Base-by-base conservation (phyloP, 345 rosid genomes). In the Chamaenerion angustifolium region DNA sequence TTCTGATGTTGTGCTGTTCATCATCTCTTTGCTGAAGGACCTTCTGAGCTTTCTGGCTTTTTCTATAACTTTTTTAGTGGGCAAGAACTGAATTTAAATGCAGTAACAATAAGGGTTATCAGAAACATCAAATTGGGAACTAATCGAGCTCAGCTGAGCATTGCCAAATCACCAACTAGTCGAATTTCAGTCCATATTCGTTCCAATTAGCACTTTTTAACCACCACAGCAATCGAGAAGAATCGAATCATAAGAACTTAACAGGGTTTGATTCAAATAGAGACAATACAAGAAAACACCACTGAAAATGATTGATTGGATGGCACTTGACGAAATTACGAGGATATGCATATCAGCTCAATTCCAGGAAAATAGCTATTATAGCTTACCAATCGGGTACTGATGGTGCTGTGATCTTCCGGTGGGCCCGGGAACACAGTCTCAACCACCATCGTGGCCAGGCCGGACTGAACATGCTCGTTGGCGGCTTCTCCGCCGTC, bases 401-500 rank as follows among this genome's bases (percentile, higher is more conserved):
- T 83, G 10, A 81, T 54, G 41, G 92, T 79, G 68, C 83, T 78
- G 18, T 68, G 77, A 19, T 75, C 71, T 6, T 66, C 76, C 0
- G 71, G 52, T 12, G 77, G 68, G 10, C 80, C 86, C 0, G 95
- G 95, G 42, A 76, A 81, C 56, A 83, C 77, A 12, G 98, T 86
- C 70, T 83, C 98, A 1, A 90, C 78, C 46, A 86, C 92, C 98
- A 90, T 83, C 12, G 82, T 77, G 4, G 73, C 68, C 0, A 63
- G 51, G 43, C 81, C 92, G 8, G 88, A 64, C 4, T 63, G 66
- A 4, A 83, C 56, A 27, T 86, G 95, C 4, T 86, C 88, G 51
- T 61, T 50, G 3, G 98, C 98, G n/a, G 88, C 76, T 58, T 58
- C 73, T 25, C 98, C 98, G 45, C 94, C 98, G 52, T 90, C 98